phyloP scores from a whole-genome alignment of 805 yeast genomes.

The Debaryomyces tyrocola region DNA sequence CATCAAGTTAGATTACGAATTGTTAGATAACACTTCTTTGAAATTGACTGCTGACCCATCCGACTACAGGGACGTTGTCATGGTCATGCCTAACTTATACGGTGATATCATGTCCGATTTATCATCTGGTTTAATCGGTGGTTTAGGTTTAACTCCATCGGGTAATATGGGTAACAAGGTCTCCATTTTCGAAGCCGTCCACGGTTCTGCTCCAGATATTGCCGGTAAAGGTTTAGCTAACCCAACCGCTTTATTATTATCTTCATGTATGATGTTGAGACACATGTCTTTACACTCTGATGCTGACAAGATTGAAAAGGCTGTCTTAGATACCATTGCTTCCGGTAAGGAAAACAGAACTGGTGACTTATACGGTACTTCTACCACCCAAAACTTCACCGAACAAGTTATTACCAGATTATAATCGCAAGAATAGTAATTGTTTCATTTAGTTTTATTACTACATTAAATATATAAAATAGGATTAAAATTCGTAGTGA shows the following conservation, averaged over 20 bases:
- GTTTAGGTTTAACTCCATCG: conserved; percentile 97
- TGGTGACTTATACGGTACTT: conserved; percentile 91
- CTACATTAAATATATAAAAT: conserved; percentile 1
- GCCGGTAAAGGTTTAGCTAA: conserved; percentile 99
- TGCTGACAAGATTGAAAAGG: conserved; percentile 84
- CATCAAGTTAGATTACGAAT: conserved; percentile 76
- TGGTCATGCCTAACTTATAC: conserved; percentile 99
- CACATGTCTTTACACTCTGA: conserved; percentile 87
- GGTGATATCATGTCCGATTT: conserved; percentile 99
- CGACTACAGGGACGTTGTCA: conserved; percentile 82
- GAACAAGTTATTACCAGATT: conserved; percentile 82
- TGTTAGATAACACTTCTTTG: conserved; percentile 94
- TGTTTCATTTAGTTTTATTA: not conserved
- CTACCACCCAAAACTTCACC: conserved; percentile 87
- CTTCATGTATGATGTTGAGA: conserved; percentile 98
- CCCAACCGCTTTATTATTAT: conserved; percentile 95
- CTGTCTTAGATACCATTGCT: conserved; percentile 87
- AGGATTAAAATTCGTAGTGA: not conserved
- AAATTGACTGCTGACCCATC: conserved; percentile 87
- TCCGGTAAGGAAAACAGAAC: conserved; percentile 96
- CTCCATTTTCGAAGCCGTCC: conserved; percentile 98
- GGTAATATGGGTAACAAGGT: conserved; percentile 99
- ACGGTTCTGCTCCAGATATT: conserved; percentile 99
- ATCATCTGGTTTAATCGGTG: conserved; percentile 97
- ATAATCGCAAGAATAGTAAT: conserved; percentile 27